Base-by-base conservation (phyloP, 139 green algal genomes). In the Closterium sp. region DNA sequence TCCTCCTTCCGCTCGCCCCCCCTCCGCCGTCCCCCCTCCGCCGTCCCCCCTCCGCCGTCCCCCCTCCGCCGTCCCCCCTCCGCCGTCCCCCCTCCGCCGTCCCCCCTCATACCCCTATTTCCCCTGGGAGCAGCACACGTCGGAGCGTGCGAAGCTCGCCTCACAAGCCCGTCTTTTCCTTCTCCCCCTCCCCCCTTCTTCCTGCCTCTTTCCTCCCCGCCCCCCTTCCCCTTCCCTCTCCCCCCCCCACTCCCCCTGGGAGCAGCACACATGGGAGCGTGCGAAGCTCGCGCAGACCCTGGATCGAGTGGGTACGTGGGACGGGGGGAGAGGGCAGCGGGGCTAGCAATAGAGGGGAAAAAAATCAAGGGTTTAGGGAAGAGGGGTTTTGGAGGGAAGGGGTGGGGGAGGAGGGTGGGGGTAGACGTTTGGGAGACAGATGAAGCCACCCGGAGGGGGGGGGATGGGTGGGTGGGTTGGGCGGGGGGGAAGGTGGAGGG, bases 221-320 rank as follows among this genome's bases (percentile, higher is more conserved):
- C 5, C 28, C 38, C 38, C 8, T 21, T 33, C 1, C 35, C 7
- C 9, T 25, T 89, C 23, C 86, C 81, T 38, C n/a, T n/a, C n/a
- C n/a, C n/a, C n/a, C n/a, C n/a, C n/a, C n/a, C n/a, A n/a, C n/a
- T n/a, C n/a, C n/a, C n/a, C n/a, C n/a, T n/a, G n/a, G n/a, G n/a
- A n/a, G n/a, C 84, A 93, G 90, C 91, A 94, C 31, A 97, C 96
- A 30, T 97, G 95, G 34, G 89, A 96, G 86, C 95, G 96, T 90
- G 96, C 95, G 21, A 95, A 93, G 90, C 91, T 95, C 38, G 94
- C 95, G 3, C 94, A 35, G 5, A 91, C 76, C 30, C 89, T 97
- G 55, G 90, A 97, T 64, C 84, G 36, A 19, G 89, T 97, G 34
- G 92, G 91, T 93, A 34, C 34, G 87, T 93, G 25, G 34, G 35